Evolutionary conservation across 2,329 filamentous ascomycete species (phyloP).

Genomic region (Pseudogymnoascus sp.): DNA sequence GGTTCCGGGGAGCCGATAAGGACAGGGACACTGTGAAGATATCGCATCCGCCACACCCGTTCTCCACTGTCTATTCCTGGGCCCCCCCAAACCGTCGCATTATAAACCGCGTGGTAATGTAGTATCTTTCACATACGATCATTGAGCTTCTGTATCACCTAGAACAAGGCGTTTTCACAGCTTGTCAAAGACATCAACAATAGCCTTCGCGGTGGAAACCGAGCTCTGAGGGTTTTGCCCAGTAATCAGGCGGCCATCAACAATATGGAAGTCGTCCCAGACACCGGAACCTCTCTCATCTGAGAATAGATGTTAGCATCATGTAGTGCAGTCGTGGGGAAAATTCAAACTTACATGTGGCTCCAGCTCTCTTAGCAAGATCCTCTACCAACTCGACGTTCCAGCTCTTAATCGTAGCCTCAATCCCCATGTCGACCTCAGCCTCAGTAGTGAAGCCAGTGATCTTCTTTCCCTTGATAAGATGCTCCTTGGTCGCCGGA

Average conservation of each 20-base stretch:
- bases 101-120: background rate
- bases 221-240: slow-evolving; percentile 36
- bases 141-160: background rate
- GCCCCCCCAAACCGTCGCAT: background rate
- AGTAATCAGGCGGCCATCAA: slow-evolving; percentile 26
- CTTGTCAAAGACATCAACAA: slow-evolving; percentile 15
- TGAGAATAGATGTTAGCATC: slow-evolving; percentile 1
- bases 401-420: slow-evolving; percentile 27
- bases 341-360: slow-evolving; percentile 24
- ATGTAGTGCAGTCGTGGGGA: background rate
- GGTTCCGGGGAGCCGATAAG: background rate
- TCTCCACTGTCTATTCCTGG: background rate
- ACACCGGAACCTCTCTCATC: slow-evolving; percentile 13
- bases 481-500: slow-evolving; percentile 25
- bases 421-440: slow-evolving; percentile 28
- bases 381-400: slow-evolving; percentile 29
- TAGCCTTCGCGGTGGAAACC: slow-evolving; percentile 30
- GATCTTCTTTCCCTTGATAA: slow-evolving; percentile 31
- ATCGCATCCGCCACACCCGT: slow-evolving; percentile 1
- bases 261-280: slow-evolving; percentile 26
- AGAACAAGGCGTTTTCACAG: background rate
- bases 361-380: slow-evolving; percentile 24
- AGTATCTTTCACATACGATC: background rate
- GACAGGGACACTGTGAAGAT: background rate
- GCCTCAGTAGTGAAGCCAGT: slow-evolving; percentile 34